Conservation (phyloP, 768 basidiomycete genomes). For the Rhizopogon vesiculosus region DNA sequence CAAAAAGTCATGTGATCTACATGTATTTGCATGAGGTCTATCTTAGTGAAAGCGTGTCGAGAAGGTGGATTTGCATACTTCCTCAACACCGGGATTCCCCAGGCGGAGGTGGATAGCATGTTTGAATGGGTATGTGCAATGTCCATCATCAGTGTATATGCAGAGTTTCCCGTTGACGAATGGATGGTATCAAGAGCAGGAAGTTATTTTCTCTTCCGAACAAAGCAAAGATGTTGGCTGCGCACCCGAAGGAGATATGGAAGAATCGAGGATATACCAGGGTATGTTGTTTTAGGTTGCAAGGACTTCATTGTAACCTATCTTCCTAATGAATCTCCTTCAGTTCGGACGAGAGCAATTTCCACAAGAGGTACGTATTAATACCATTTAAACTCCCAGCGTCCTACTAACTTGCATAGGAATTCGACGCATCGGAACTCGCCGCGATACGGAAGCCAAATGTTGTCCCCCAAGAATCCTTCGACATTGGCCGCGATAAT, state of each 20-base stretch:
- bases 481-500: constrained; percentile 47
- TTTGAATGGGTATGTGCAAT: constrained; percentile 34
- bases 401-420: constrained; percentile 7
- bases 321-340: not conserved
- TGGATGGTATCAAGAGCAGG: too few species aligned
- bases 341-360: constrained; percentile 40
- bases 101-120: constrained; percentile 33
- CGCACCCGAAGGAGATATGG: constrained; percentile 38
- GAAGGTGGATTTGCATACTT: constrained; percentile 45
- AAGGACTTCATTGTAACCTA: not conserved
- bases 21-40: too few species aligned
- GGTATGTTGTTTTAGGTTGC: constrained; percentile 5
- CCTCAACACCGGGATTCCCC: constrained; percentile 36
- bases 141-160: not conserved
- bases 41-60: constrained; percentile 14
- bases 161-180: not conserved
- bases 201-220: constrained; percentile 31
- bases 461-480: constrained; percentile 47
- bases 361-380: constrained; percentile 13
- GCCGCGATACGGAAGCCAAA: constrained; percentile 23
- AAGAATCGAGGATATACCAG: constrained; percentile 38
- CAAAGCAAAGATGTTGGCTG: constrained; percentile 38
- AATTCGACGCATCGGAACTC: constrained; percentile 29
- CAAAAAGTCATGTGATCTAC: too few species aligned
- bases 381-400: not conserved